These are phyloP conservation scores for Seminavis robusta DNA, from an alignment of 108 stramenopile species.

Conservation along the genomic window DNA sequence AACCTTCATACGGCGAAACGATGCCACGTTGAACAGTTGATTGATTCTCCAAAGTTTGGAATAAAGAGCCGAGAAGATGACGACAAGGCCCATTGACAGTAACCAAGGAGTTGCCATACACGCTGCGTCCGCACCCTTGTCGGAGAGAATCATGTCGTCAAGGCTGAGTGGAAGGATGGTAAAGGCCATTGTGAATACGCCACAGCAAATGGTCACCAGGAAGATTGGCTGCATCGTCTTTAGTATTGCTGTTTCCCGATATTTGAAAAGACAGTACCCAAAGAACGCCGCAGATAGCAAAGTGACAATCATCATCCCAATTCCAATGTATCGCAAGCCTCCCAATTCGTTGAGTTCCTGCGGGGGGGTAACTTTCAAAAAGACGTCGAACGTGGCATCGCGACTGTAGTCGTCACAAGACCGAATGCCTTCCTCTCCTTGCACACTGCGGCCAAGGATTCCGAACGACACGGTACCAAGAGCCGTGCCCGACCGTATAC, in stretches of 20 bases:
- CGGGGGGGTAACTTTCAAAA: constrained; percentile 7
- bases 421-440: constrained; percentile 16
- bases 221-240: constrained; percentile 38
- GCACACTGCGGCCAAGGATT: constrained; percentile 16
- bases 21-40: constrained; percentile 11
- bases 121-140: constrained; percentile 8
- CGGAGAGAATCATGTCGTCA: constrained; percentile 13
- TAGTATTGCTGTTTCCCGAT: constrained; percentile 25
- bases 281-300: constrained; percentile 1
- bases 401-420: too few relatives aligned
- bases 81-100: constrained; percentile 39
- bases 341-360: constrained; percentile 17
- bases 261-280: constrained; percentile 9
- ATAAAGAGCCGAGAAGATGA: constrained; percentile 43
- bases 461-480: constrained; percentile 9
- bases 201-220: constrained; percentile 27
- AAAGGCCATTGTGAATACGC: constrained; percentile 35
- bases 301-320: constrained; percentile 1
- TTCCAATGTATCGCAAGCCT: constrained; percentile 6
- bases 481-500: constrained; percentile 10
- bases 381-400: constrained; percentile 20
- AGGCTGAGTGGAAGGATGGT: constrained; percentile 21
- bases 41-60: constrained; percentile 59
- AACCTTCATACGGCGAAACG: constrained; percentile 21
- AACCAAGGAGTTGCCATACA: constrained; percentile 48